Conservation (phyloP, 495 filamentous ascomycete genomes). For the Bacidia rubella region DNA sequence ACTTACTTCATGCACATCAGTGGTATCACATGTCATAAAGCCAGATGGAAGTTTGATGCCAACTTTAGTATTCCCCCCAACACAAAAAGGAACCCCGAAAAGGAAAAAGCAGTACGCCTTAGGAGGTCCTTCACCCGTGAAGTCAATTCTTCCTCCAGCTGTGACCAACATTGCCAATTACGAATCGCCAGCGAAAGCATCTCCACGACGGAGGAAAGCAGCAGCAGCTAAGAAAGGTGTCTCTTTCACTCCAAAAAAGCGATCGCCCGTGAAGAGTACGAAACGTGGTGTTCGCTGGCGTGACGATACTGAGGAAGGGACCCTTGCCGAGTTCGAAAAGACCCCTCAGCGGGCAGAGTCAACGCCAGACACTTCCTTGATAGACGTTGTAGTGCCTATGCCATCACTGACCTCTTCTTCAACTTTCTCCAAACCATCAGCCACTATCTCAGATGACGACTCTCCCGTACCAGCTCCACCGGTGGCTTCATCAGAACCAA, state of each 20-base stretch:
- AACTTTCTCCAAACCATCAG: constrained; percentile 1
- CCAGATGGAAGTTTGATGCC: constrained; percentile 64
- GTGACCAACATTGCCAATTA: constrained; percentile 27
- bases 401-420: constrained; percentile 6
- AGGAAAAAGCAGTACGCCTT: constrained; percentile 46
- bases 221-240: constrained; percentile 60
- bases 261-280: constrained; percentile 36
- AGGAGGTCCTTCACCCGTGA: constrained; percentile 26
- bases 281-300: constrained; percentile 85
- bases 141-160: constrained; percentile 28
- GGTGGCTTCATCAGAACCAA: constrained; percentile 34
- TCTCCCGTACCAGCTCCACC: constrained; percentile 41
- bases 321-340: constrained; percentile 76
- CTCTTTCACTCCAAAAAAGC: constrained; percentile 76
- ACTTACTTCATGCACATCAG: constrained; percentile 56
- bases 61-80: constrained; percentile 50
- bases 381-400: constrained; percentile 29
- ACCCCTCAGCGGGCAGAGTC: constrained; percentile 54
- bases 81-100: constrained; percentile 57
- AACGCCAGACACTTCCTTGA: constrained; percentile 38
- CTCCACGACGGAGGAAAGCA: constrained; percentile 67
- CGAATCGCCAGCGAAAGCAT: constrained; percentile 50
- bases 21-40: constrained; percentile 72
- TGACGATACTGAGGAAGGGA: constrained; percentile 76
- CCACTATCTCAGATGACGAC: constrained; percentile 26